Base-by-base conservation (phyloP, 768 basidiomycete genomes). In the Suillus alpinus region DNA sequence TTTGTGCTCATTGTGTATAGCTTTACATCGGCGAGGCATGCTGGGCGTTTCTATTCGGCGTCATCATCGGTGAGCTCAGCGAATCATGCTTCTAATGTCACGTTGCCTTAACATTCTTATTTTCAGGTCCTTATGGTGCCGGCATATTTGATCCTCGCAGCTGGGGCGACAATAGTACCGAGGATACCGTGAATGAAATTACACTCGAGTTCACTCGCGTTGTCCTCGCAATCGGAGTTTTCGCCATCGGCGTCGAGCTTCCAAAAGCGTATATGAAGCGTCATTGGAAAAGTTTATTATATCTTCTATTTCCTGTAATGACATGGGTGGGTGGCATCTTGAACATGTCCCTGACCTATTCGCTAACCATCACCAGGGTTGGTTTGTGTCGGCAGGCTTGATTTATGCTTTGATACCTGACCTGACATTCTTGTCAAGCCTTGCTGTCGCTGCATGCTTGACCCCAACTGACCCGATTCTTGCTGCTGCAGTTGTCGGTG, bases 231-330 rank as follows among this genome's bases (percentile, higher is more conserved):
- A 91, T 98, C 58, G 94, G 94, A 20, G 96, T 99, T 0, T 99
- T 99, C 72, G 96, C 96, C 8, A 93, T 99, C 58, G 97, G 97
- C 16, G 97, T 98, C 26, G 97, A 99, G 71, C 80, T 98, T 71
- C 97, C 97, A 26, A 94, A 95, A 77, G 92, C 92, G 4, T 99
- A 98, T 75, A 91, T 98, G 84, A 78, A 81, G 23, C 83, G 86
- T n/a, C 97, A 98, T 69, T 97, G 95, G 94, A 88, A 83, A 68
- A 94, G 92, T 65, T 69, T 99, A 4, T 81, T 90, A 56, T 94
- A 93, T 73, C 78, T 99, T 2, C 80, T 98, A 23, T 83, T 83
- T 26, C 91, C 91, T 8, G 84, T 91, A 32, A 92, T 93, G 91
- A 83, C 89, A 65, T 92, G 88, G 87, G 91, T 92, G 63, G 32